Base-by-base conservation (phyloP, 768 basidiomycete genomes). In the Kwoniella botswanensis region DNA sequence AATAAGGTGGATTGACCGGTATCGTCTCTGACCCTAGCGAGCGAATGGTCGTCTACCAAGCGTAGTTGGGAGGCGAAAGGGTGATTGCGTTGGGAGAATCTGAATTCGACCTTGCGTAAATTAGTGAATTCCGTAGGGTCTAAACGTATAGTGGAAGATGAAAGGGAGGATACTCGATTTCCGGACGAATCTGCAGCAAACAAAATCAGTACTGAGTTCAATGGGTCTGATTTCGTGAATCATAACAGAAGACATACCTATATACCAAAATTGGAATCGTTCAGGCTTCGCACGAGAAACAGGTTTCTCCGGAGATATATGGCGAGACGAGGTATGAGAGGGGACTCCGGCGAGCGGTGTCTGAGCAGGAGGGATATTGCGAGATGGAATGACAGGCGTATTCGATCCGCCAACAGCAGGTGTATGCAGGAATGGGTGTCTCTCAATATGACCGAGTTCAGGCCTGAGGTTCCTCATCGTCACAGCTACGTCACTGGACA, bases 201-300 rank as follows among this genome's bases (percentile, higher is more conserved):
- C 9, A n/a, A 43, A 29, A 43, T 52, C 44, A 46, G 44, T 44
- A 41, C 46, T 12, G 35, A 24, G 35, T 59, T 1, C 24, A 5
- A 35, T 59, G 17, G 17, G 57, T 0, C 1, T 7, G 11, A 18
- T 42, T 10, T 17, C 26, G 13, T 11, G 18, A 10, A 60, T 9
- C 22, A 29, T 29, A 26, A 11, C 43, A 17, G 17, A 12, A 21
- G 12, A 75, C 80, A 7, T 50, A 81, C 78, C 75, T 41, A 82
- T 79, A 65, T 82, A 82, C 80, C 80, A 82, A 57, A 82, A 82
- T 42, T 76, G 62, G 61, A 82, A 82, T 29, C 67, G 59, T 11
- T 64, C 68, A 4, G 67, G 43, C 22, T 46, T 67, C 4, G 29
- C 24, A 3, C 24, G 55, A 50, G 29, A 44, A 11, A 21, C 13